These are phyloP conservation scores for Tuber aestivum DNA, from an alignment of 495 filamentous ascomycete species.

Conservation along the genomic window DNA sequence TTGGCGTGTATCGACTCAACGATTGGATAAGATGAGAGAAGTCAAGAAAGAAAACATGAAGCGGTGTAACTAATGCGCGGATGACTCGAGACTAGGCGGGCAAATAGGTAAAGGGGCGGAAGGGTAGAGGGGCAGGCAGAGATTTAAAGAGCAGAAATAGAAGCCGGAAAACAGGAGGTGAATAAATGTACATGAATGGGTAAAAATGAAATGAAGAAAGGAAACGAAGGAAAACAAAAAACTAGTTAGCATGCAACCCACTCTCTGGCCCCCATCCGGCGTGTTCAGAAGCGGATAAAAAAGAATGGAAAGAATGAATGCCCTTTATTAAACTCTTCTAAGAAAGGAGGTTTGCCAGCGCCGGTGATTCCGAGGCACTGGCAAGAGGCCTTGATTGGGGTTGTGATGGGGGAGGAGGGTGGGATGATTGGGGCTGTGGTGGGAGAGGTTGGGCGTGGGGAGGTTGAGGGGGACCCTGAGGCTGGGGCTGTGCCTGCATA, in stretches of 20 bases:
- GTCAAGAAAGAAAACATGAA: background rate
- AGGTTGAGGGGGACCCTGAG: slow-evolving; percentile 1
- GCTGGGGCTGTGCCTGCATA: slow-evolving; percentile 24
- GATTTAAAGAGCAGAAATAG: background rate
- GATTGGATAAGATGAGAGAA: background rate
- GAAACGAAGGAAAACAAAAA: background rate
- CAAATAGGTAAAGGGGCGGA: background rate
- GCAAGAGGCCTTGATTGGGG: slow-evolving; percentile 32
- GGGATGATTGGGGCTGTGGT: slow-evolving; percentile 18
- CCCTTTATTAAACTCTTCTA: slow-evolving; percentile 15
- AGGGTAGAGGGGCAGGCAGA: background rate
- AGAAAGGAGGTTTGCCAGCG: slow-evolving; percentile 41
- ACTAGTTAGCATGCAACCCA: background rate
- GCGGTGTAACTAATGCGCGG: background rate
- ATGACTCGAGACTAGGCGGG: background rate
- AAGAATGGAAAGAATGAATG: background rate
- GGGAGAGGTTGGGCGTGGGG: slow-evolving; percentile 12
- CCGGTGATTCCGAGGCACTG: slow-evolving; percentile 42
- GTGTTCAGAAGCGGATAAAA: slow-evolving; percentile 6
- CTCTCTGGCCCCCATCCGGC: background rate
- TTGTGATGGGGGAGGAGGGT: slow-evolving; percentile 16
- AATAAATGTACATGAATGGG: background rate
- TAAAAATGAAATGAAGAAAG: background rate
- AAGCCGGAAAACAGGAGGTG: background rate
- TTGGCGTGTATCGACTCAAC: background rate